phyloP scores from a whole-genome alignment of 148 eudicot genomes.

The Drosera capensis region DNA sequence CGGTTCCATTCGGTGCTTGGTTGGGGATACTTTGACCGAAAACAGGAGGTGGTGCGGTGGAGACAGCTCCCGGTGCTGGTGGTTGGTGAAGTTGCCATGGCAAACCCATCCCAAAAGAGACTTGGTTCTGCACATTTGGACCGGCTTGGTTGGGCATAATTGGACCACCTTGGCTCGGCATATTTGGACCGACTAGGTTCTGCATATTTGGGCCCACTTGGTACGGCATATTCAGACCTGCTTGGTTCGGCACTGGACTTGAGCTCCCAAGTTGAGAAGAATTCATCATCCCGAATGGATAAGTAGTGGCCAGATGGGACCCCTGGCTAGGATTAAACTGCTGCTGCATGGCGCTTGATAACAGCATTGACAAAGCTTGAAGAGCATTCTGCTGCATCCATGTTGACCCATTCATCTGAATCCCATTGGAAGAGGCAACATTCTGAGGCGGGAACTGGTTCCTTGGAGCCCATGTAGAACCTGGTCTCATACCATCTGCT shows the following conservation, averaged over 20 bases:
- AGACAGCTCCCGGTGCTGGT: too few species aligned
- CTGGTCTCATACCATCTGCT: conserved; percentile 17
- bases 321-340: conserved; percentile 33
- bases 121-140: too few species aligned
- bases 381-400: conserved; percentile 41
- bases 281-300: conserved; percentile 23
- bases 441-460: conserved; percentile 35
- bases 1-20: conserved; percentile 18
- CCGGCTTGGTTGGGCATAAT: too few species aligned
- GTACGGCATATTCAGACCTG: too few species aligned
- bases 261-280: too few species aligned
- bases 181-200: too few species aligned
- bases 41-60: conserved; percentile 28
- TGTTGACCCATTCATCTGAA: conserved; percentile 28
- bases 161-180: too few species aligned
- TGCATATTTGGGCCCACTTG: too few species aligned
- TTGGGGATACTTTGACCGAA: conserved; percentile 23
- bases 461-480: conserved; percentile 29
- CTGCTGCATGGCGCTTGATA: conserved; percentile 20
- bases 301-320: conserved; percentile 14
- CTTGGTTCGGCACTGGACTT: too few species aligned
- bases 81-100: too few species aligned
- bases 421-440: conserved; percentile 19
- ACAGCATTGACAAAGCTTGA: conserved; percentile 23
- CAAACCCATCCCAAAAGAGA: too few species aligned